Base-by-base conservation (phyloP, 306 rosid species). In the Hippophae gyantsensis region DNA sequence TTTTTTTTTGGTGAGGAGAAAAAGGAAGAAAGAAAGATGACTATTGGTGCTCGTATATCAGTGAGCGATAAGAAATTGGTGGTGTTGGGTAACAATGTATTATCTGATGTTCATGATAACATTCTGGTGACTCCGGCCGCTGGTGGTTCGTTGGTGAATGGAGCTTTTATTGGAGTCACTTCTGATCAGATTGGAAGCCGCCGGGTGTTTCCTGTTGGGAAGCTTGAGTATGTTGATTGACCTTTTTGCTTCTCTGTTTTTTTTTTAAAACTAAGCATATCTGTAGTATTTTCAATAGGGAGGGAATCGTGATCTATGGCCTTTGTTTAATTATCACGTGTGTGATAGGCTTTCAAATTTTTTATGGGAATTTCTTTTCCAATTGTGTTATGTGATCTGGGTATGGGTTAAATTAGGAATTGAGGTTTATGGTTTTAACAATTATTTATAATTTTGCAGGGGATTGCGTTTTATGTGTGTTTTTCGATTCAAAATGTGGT, bases 401-500 rank as follows among this genome's bases (percentile, higher is more conserved):
- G 6, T 10, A 6, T 13, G 14, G 52, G 14, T 7, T 7, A 8
- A 6, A 10, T 63, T 40, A 52, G 7, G 7, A 43, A 5, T 64
- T 44, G 23, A 45, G 55, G 48, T 25, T 55, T 1, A 25, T 32
- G 18, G 46, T 32, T 14, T 32, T 2, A 43, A 25, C 8, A 3
- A 8, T 40, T 54, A 41, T 46, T 54, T 25, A 47, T 56, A 9
- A 13, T 48, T 26, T 13, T 13, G 68, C 67, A 90, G 97, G 71
- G 95, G 89, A 3, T 66, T 87, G 85, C 60, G 89, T 2, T 85
- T 92, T 60, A 83, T 92, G 93, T 76, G 98, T 52, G 73, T 72
- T 13, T 87, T 87, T 40, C 86, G 98, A 43, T 92, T 92, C 78
- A 92, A 87, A 43, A 61, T 92, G 84, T 92, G 98, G 98, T 92